These are phyloP conservation scores for Fusarium lateritium DNA, from an alignment of 2,329 filamentous ascomycete genomes.

Conservation along the genomic window DNA sequence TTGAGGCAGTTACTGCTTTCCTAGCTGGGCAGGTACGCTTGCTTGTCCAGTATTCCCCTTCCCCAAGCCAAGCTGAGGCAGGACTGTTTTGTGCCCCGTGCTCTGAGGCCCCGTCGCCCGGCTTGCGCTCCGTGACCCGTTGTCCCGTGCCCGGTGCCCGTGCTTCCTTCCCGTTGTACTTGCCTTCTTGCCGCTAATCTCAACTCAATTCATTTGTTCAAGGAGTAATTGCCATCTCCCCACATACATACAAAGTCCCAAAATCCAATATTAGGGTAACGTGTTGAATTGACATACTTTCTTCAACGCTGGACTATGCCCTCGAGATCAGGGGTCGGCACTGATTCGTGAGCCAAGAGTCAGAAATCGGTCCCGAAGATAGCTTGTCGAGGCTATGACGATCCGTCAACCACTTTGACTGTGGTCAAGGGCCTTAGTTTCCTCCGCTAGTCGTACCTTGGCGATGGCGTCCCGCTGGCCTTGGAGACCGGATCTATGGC, in stretches of 20 bases:
- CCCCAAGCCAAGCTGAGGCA: conserved; percentile 1
- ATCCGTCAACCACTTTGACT: conserved; percentile 45
- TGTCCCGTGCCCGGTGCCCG: conserved; percentile 33
- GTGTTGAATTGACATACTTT: not conserved
- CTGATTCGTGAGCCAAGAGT: conserved; percentile 33
- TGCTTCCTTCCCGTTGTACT: conserved; percentile 40
- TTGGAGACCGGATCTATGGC: conserved; percentile 38
- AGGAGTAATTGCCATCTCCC: conserved; percentile 5
- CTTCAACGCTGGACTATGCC: not conserved
- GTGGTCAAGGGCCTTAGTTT: conserved; percentile 40
- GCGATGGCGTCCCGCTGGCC: conserved; percentile 40
- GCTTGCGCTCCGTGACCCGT: conserved; percentile 38
- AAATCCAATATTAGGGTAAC: not conserved
- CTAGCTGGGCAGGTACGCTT: conserved; percentile 39
- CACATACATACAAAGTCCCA: not conserved
- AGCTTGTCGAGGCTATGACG: conserved; percentile 38
- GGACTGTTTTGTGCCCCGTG: conserved; percentile 35
- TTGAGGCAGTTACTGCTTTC: conserved; percentile 33
- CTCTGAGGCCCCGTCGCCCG: conserved; percentile 35
- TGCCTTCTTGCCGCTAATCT: conserved; percentile 29
- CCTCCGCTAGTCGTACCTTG: conserved; percentile 36
- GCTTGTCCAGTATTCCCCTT: conserved; percentile 21
- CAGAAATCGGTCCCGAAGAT: conserved; percentile 31
- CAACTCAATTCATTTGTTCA: conserved; percentile 16
- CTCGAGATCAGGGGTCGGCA: conserved; percentile 8